Percentiles rank a stretch among this genome's conserved stretches.
These are phyloP conservation scores for Thielaviopsis cerberus DNA, from an alignment of 2,329 filamentous ascomycete species.

Conservation along the genomic window DNA sequence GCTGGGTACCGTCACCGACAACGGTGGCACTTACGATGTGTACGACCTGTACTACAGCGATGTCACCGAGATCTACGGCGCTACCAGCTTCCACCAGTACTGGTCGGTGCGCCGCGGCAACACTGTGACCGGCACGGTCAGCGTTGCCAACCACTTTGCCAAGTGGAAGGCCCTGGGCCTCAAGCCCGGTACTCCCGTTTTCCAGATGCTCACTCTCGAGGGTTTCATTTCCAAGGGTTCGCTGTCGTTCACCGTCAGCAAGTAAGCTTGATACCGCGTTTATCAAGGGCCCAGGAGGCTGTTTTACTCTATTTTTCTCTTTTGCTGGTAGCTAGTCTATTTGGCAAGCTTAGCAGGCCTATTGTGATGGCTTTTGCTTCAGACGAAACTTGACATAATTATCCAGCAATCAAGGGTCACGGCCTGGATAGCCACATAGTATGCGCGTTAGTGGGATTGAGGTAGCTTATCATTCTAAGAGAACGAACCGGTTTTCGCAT, in stretches of 20 bases:
- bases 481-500: neutral
- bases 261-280: neutral
- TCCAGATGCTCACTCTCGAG: neutral
- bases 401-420: neutral
- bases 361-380: neutral
- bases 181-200: neutral
- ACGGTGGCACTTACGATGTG: neutral
- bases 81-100: neutral
- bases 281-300: neutral
- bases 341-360: neutral
- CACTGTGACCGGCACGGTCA: neutral
- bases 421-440: neutral
- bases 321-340: neutral
- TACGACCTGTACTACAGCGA: neutral
- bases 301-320: neutral
- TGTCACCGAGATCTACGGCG: neutral
- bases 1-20: neutral
- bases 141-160: neutral
- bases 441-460: neutral
- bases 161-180: neutral
- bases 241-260: conserved; percentile 4
- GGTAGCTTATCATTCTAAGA: neutral
- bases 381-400: neutral
- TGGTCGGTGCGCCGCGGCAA: neutral
- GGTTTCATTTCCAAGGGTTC: neutral